These are phyloP conservation scores for Aeschynomene evenia DNA, from an alignment of 306 rosid species.

Conservation along the genomic window DNA sequence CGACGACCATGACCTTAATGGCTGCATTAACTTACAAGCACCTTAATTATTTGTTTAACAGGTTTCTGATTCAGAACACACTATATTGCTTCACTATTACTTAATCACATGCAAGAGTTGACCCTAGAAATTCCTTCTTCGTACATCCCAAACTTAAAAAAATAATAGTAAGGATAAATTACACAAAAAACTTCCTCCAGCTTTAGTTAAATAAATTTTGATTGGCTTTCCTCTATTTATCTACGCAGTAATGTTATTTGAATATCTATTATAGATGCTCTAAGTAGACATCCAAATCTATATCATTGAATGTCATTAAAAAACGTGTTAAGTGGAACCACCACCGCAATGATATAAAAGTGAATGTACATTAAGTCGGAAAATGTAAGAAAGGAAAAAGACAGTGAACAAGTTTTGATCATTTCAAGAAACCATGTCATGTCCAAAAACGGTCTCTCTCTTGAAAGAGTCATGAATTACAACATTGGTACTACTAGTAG, in stretches of 20 bases:
- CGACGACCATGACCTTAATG: conserved; percentile 34
- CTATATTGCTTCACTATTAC: conserved; percentile 22
- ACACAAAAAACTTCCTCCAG: no score
- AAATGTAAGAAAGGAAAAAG: no score
- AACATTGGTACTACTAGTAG: conserved; percentile 52
- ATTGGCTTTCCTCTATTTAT: no score
- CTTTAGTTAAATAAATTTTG: no score
- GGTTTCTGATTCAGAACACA: conserved; percentile 16
- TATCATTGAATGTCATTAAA: no score
- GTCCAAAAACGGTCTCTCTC: conserved; percentile 54
- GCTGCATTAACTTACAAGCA: conserved; percentile 12
- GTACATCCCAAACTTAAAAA: background rate
- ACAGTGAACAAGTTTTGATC: conserved; percentile 22
- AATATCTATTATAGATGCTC: no score
- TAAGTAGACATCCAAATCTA: no score
- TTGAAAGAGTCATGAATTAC: conserved; percentile 58
- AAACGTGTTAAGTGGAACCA: no score
- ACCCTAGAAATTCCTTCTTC: conserved; percentile 36
- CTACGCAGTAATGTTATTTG: no score
- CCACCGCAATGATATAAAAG: no score
- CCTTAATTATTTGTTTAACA: conserved; percentile 18
- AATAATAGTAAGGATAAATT: no score
- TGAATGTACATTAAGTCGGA: no score
- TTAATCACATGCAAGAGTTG: conserved; percentile 66
- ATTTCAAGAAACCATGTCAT: conserved; percentile 72